Percentiles rank a stretch among this genome's conserved stretches.
These are phyloP conservation scores for Leucosporidium scottii DNA, from an alignment of 768 basidiomycete genomes.

Conservation along the genomic window DNA sequence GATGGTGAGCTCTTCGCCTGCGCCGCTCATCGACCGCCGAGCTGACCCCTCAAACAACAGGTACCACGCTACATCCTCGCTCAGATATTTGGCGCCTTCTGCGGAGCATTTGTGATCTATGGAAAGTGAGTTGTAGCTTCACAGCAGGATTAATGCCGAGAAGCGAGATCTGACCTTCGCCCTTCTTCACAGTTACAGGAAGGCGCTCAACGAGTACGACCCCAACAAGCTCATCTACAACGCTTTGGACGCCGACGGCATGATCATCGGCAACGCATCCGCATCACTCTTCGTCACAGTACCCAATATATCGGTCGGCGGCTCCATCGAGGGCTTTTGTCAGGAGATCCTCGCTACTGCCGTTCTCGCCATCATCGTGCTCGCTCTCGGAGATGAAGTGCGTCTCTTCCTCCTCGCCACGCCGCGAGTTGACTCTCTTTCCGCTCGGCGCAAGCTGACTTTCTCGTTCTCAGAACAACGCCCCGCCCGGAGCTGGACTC, in stretches of 20 bases:
- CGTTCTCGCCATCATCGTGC: slow-evolving; percentile 16
- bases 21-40: too few species aligned
- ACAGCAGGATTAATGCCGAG: too few species aligned
- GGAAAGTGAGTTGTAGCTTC: slow-evolving; percentile 21
- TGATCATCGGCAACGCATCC: slow-evolving; percentile 4
- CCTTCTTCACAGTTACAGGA: slow-evolving; percentile 15
- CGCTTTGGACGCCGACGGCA: background rate
- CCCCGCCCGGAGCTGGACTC: slow-evolving; percentile 28
- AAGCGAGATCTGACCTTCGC: too few species aligned
- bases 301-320: background rate
- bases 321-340: slow-evolving; percentile 14
- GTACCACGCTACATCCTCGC: slow-evolving; percentile 29
- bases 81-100: slow-evolving; percentile 22
- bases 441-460: background rate
- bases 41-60: background rate
- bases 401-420: too few species aligned
- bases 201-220: slow-evolving; percentile 22
- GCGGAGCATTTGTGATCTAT: slow-evolving; percentile 24
- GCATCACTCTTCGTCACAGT: slow-evolving; percentile 26
- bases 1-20: slow-evolving; percentile 5
- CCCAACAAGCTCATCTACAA: slow-evolving; percentile 12
- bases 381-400: slow-evolving; percentile 32
- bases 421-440: background rate
- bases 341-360: slow-evolving; percentile 25
- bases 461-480: slow-evolving; percentile 19